These are phyloP conservation scores for Thelonectria blattea DNA, from an alignment of 2,329 filamentous ascomycete species.

Conservation along the genomic window DNA sequence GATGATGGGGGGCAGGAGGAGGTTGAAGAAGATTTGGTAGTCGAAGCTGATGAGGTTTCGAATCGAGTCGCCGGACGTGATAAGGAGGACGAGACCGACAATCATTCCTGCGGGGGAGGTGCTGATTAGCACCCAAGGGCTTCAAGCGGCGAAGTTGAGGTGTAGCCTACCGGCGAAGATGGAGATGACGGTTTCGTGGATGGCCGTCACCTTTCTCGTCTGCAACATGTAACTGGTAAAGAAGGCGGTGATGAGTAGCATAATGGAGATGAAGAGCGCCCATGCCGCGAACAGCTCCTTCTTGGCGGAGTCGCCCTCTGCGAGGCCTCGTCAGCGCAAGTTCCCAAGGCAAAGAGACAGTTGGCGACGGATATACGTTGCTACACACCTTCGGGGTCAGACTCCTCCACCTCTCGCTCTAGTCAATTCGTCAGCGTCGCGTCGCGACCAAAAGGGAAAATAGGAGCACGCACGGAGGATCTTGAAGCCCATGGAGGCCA, in stretches of 20 bases:
- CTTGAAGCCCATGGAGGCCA: slow-evolving; percentile 41
- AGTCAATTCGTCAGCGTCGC: slow-evolving; percentile 31
- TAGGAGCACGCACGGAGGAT: slow-evolving; percentile 40
- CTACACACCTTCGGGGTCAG: slow-evolving; percentile 44
- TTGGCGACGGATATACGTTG: not conserved
- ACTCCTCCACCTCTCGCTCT: slow-evolving; percentile 41
- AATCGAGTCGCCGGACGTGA: slow-evolving; percentile 82
- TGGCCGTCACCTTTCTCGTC: slow-evolving; percentile 94
- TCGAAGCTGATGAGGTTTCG: slow-evolving; percentile 94
- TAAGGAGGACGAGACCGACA: slow-evolving; percentile 84
- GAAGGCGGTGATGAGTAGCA: slow-evolving; percentile 90
- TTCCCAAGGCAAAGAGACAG: slow-evolving; percentile 2
- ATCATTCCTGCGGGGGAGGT: slow-evolving; percentile 75
- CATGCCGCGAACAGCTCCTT: slow-evolving; percentile 96
- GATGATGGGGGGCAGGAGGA: slow-evolving; percentile 97
- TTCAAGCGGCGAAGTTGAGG: not conserved
- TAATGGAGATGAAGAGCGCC: slow-evolving; percentile 96
- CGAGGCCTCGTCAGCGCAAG: slow-evolving; percentile 36
- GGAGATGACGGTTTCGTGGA: slow-evolving; percentile 97
- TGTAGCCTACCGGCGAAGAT: slow-evolving; percentile 93
- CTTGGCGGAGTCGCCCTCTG: slow-evolving; percentile 79
- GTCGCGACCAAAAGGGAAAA: slow-evolving; percentile 10
- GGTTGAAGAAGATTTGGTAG: slow-evolving; percentile 99
- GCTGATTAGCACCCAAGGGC: slow-evolving; percentile 31
- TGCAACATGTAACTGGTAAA: slow-evolving; percentile 98